Evolutionary conservation across 805 yeast genomes (phyloP).

Genomic region (Candida glaebosa): DNA sequence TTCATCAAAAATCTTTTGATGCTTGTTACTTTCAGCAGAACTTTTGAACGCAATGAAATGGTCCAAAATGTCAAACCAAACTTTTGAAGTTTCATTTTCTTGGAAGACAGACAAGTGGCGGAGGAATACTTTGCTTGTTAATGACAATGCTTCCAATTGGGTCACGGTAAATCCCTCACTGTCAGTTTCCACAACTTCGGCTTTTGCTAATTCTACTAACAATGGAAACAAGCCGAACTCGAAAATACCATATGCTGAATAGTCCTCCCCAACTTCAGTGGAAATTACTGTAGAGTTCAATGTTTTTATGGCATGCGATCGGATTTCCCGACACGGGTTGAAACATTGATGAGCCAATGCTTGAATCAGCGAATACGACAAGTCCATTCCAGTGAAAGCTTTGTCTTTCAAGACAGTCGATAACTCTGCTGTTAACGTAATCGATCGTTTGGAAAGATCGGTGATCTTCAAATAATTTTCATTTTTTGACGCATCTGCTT

Average conservation of each 20-base stretch:
- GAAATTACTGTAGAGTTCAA: slow-evolving; percentile 55
- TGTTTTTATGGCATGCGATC: slow-evolving; percentile 59
- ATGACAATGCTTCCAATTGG: slow-evolving; percentile 61
- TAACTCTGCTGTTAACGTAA: slow-evolving; percentile 56
- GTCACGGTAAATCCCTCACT: slow-evolving; percentile 60
- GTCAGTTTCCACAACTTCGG: slow-evolving; percentile 58
- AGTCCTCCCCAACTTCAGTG: slow-evolving; percentile 28
- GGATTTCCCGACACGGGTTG: slow-evolving; percentile 79
- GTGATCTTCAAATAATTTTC: slow-evolving; percentile 47
- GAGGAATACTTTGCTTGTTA: slow-evolving; percentile 57
- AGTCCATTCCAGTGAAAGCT: slow-evolving; percentile 31
- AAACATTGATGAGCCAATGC: slow-evolving; percentile 87
- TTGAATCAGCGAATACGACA: slow-evolving; percentile 63
- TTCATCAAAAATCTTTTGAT: slow-evolving; percentile 22
- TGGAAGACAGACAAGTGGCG: slow-evolving; percentile 27
- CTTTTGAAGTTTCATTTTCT: slow-evolving; percentile 17
- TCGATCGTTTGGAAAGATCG: slow-evolving; percentile 56
- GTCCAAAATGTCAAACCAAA: slow-evolving; percentile 37
- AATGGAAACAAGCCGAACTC: slow-evolving; percentile 76
- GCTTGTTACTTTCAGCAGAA: slow-evolving; percentile 15
- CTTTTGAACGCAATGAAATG: slow-evolving; percentile 25
- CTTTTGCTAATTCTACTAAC: slow-evolving; percentile 60
- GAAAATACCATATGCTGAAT: slow-evolving; percentile 55
- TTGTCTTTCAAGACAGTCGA: slow-evolving; percentile 30
- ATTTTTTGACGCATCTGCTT: slow-evolving; percentile 38